Percentiles rank a stretch among this genome's conserved stretches.
Conservation (phyloP, 1,284 basidiomycete genomes). For the Cutaneotrichosporon sp. region DNA sequence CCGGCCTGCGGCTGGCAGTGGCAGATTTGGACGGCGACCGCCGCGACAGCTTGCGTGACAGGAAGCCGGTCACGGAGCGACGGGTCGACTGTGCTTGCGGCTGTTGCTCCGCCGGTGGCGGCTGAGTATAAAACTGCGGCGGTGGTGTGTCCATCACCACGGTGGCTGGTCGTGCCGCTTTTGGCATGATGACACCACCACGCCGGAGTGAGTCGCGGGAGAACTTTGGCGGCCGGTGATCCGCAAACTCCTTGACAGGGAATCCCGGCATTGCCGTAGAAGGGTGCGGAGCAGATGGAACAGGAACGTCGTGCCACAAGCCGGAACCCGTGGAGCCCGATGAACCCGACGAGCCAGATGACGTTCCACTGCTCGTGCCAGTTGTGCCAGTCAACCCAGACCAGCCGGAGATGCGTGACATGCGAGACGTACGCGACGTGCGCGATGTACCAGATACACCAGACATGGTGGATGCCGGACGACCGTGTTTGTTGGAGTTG, state of each 20-base stretch:
- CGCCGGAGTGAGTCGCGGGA: slow-evolving; percentile 4
- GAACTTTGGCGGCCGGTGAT: slow-evolving; percentile 12
- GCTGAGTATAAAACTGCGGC: neutral
- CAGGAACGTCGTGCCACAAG: neutral
- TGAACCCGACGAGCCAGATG: neutral
- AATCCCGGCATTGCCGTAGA: slow-evolving; percentile 12
- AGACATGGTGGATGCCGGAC: neutral
- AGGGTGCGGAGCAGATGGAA: slow-evolving; percentile 3
- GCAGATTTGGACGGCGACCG: no score
- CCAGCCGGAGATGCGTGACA: no score
- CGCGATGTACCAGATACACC: neutral
- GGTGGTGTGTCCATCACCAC: neutral
- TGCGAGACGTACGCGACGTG: no score
- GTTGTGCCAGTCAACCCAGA: neutral
- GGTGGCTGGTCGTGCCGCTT: slow-evolving; percentile 1
- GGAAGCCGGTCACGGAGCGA: no score
- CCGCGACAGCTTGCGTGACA: no score
- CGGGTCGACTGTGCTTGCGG: no score
- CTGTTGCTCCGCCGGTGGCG: no score
- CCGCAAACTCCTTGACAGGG: slow-evolving; percentile 8
- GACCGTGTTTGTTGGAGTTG: neutral
- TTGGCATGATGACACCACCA: slow-evolving; percentile 10
- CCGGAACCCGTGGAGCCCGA: no score
- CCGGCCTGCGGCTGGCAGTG: no score
- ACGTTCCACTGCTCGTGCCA: neutral